Percentiles rank a stretch among this genome's conserved stretches.
phyloP scores from a whole-genome alignment of 108 stramenopile genomes.

The Nannochloropsis salina region DNA sequence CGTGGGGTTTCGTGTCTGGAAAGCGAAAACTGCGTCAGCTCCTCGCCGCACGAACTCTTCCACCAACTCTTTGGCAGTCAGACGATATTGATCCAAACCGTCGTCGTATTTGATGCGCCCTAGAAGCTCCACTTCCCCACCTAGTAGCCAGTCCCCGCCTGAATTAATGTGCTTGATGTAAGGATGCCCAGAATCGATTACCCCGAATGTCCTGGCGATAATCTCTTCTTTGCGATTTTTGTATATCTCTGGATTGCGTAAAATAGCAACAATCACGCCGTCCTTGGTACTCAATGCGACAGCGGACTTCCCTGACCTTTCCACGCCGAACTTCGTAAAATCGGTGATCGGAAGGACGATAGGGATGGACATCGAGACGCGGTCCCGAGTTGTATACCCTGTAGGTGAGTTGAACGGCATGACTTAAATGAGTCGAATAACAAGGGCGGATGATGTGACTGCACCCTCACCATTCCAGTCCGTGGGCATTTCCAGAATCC shows the following conservation, averaged over 20 bases:
- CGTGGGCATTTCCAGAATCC: conserved; percentile 21
- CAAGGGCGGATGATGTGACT: background rate
- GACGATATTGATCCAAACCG: conserved; percentile 93
- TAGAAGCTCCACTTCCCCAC: conserved; percentile 88
- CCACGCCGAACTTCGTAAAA: conserved; percentile 77
- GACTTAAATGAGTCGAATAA: background rate
- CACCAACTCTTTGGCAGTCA: conserved; percentile 79
- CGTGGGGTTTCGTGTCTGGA: conserved; percentile 96
- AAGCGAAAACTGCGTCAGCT: conserved; percentile 96
- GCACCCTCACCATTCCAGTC: background rate
- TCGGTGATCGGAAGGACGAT: conserved; percentile 82
- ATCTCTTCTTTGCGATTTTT: conserved; percentile 95
- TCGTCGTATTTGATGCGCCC: conserved; percentile 92
- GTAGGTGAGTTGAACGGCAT: conserved; percentile 18
- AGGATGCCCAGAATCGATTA: conserved; percentile 90
- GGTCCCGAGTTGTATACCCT: conserved; percentile 58
- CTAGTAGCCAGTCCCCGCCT: conserved; percentile 88
- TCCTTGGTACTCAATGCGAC: conserved; percentile 89
- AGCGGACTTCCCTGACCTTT: conserved; percentile 61
- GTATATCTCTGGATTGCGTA: conserved; percentile 88
- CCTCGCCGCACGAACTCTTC: conserved; percentile 83
- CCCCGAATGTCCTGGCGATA: conserved; percentile 83
- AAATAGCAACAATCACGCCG: conserved; percentile 82
- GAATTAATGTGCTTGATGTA: conserved; percentile 87
- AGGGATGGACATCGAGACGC: conserved; percentile 86